Evolutionary conservation across 2,329 filamentous ascomycete genomes (phyloP), one percentile per base, ranked within the genome.

Genomic region (Fusarium sp.): DNA sequence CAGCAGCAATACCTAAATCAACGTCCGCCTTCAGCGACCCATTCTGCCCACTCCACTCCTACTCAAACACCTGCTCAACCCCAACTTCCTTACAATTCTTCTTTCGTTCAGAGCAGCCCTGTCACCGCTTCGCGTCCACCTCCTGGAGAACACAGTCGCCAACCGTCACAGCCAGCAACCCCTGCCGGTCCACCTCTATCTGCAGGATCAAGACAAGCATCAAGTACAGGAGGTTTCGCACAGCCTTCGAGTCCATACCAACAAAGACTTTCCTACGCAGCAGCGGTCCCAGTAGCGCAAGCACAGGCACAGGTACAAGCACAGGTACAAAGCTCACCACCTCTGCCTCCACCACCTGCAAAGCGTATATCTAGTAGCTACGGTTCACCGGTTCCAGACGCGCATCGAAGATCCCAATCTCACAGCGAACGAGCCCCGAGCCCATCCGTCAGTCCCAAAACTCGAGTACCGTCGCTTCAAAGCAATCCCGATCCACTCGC

Each of bases 381-480:
- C 77, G 84, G 85, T 51, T 79, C 79, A 35, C 75, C 78, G 19
- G 73, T 74, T 20, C 72, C 76, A 39, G 81, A 83, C 64, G 76
- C 79, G 43, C 82, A 82, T 65, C 81, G 81, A 77, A 78, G 86
- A 75, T 83, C 84, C 43, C 81, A 84, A 59, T 84, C 85, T 43
- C 83, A 84, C 48, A 84, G 84, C 67, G 90, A 93, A 56, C 86
- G 90, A 72, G 91, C 92, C 64, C 83, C 86, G 49, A 92, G 90
- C 75, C 78, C 91, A 53, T 94, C 91, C 74, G 88, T 95, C 50
- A 95, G 92, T 76, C 92, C 93, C 30, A 94, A 93, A 79, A 93
- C 92, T 35, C 84, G 86, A 66, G 81, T 90, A 17, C 80, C 84
- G 39, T 87, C 84, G 70, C 74, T 87, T 37, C 81, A 81, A 59